phyloP scores from a whole-genome alignment of 257 asterid species.

The Coffea eugenioides region DNA sequence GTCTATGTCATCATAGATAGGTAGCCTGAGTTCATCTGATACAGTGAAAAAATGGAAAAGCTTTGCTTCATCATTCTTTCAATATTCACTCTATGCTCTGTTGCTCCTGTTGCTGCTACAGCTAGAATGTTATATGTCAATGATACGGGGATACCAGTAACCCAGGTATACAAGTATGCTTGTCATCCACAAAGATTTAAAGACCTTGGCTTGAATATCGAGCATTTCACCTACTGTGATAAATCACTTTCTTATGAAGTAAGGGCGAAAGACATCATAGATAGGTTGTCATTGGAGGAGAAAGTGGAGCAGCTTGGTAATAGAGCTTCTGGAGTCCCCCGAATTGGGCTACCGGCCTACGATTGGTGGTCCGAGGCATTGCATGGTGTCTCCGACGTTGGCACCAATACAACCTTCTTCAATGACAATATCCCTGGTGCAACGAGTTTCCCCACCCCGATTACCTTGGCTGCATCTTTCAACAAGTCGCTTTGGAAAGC shows the following conservation, averaged over 20 bases:
- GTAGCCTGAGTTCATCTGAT: too few species aligned
- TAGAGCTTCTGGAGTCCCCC: conserved; percentile 32
- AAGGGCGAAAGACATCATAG: conserved; percentile 45
- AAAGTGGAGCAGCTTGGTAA: conserved; percentile 41
- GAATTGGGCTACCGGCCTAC: conserved; percentile 44
- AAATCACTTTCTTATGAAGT: conserved; percentile 18
- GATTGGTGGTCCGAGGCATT: conserved; percentile 66
- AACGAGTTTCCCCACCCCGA: conserved; percentile 5
- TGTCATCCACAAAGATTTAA: conserved; percentile 31
- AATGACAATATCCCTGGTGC: conserved; percentile 7
- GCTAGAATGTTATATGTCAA: too few species aligned
- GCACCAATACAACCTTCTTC: conserved; percentile 1
- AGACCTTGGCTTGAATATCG: conserved; percentile 22
- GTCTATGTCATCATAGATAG: too few species aligned
- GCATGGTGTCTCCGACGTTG: conserved; percentile 43
- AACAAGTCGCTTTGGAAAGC: conserved; percentile 7
- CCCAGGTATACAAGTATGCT: background rate
- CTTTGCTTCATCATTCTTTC: too few species aligned
- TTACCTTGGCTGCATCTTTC: conserved; percentile 1
- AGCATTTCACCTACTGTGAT: conserved; percentile 26
- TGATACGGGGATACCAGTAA: background rate
- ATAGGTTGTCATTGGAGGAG: conserved; percentile 39
- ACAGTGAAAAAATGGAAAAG: too few species aligned
- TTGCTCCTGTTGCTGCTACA: too few species aligned
- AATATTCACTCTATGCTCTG: too few species aligned